These are phyloP conservation scores for Termitomyces sp. DNA, from an alignment of 768 basidiomycete species.

Conservation along the genomic window DNA sequence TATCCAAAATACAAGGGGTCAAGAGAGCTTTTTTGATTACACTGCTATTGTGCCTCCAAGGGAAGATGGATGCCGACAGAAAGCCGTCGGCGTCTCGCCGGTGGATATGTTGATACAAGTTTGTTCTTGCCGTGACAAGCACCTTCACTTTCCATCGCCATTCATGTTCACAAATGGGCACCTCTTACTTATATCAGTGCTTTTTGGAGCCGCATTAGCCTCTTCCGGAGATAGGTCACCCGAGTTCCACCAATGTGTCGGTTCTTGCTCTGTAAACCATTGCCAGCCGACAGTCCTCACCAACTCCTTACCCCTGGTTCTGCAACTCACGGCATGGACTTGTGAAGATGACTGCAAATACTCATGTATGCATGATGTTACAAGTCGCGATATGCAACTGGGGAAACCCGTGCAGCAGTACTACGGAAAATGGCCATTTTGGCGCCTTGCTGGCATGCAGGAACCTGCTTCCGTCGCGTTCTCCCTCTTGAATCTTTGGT, in stretches of 20 bases:
- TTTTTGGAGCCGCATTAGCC: slow-evolving; percentile 25
- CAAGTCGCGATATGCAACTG: slow-evolving; percentile 44
- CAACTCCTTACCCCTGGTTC: slow-evolving; percentile 41
- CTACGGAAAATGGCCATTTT: slow-evolving; percentile 98
- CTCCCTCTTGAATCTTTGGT: slow-evolving; percentile 81
- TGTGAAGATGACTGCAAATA: slow-evolving; percentile 90
- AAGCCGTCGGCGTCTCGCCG: background rate
- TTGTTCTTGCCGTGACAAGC: background rate
- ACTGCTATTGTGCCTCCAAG: no score
- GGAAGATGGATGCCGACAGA: no score
- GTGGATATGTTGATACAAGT: background rate
- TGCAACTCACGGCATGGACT: slow-evolving; percentile 79
- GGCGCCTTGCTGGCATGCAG: slow-evolving; percentile 83
- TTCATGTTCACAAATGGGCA: slow-evolving; percentile 5
- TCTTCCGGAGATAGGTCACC: slow-evolving; percentile 63
- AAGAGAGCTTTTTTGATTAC: no score
- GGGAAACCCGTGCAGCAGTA: slow-evolving; percentile 66
- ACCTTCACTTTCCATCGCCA: background rate
- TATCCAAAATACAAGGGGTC: background rate
- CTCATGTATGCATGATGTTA: slow-evolving; percentile 79
- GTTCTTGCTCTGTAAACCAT: slow-evolving; percentile 34
- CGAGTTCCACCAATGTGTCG: slow-evolving; percentile 51
- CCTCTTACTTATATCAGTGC: slow-evolving; percentile 2
- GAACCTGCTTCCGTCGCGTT: slow-evolving; percentile 92
- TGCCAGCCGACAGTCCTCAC: slow-evolving; percentile 35